phyloP scores from a whole-genome alignment of 2,329 filamentous ascomycete species.

The Penicillium sumatraense region DNA sequence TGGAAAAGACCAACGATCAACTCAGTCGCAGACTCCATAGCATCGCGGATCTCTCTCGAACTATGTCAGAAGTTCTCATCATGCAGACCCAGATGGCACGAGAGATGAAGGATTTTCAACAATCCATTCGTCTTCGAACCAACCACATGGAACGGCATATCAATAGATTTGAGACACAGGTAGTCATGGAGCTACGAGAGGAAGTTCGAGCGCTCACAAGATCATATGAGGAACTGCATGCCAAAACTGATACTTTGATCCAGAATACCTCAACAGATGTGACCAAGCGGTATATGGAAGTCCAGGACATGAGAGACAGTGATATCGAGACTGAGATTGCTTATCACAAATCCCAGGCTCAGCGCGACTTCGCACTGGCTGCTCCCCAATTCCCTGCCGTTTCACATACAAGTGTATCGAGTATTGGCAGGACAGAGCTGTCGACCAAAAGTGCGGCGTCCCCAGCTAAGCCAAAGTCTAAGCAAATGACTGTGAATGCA shows the following conservation, averaged over 20 bases:
- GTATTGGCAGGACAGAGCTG: neutral
- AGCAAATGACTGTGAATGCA: neutral
- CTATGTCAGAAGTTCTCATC: slow-evolving; percentile 12
- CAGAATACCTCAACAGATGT: neutral
- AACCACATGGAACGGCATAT: slow-evolving; percentile 14
- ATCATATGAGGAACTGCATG: slow-evolving; percentile 9
- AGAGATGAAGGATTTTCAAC: slow-evolving; percentile 18
- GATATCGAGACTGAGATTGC: slow-evolving; percentile 17
- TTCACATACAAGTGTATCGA: neutral
- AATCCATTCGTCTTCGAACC: slow-evolving; percentile 15
- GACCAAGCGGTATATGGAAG: slow-evolving; percentile 9
- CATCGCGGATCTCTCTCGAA: slow-evolving; percentile 12
- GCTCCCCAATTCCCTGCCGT: neutral
- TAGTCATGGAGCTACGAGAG: slow-evolving; percentile 12
- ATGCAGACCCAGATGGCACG: slow-evolving; percentile 12
- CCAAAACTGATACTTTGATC: slow-evolving; percentile 8
- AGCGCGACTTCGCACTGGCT: neutral
- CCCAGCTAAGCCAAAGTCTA: neutral
- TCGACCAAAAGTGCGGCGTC: neutral
- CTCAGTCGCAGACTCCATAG: slow-evolving; percentile 11
- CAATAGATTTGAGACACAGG: slow-evolving; percentile 9
- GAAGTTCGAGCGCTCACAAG: slow-evolving; percentile 11
- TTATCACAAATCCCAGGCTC: slow-evolving; percentile 4
- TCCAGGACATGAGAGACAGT: slow-evolving; percentile 10
- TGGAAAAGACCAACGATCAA: slow-evolving; percentile 18